These are phyloP conservation scores for Penicillium sp. DNA, from an alignment of 2,329 filamentous ascomycete genomes.

Conservation along the genomic window DNA sequence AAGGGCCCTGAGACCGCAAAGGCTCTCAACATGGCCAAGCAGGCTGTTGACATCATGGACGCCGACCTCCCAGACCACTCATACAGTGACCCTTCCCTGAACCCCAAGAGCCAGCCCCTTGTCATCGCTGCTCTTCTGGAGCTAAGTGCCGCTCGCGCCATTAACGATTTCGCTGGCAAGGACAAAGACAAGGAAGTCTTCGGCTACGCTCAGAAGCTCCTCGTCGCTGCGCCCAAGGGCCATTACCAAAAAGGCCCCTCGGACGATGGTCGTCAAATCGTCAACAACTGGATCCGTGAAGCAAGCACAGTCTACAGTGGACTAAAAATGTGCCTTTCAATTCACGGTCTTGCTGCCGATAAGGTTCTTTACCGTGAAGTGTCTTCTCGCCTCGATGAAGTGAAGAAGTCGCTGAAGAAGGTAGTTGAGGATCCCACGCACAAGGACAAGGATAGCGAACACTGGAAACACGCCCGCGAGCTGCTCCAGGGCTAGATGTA, in stretches of 20 bases:
- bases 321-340: slow-evolving; percentile 39
- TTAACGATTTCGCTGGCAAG: slow-evolving; percentile 36
- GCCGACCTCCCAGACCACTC: slow-evolving; percentile 28
- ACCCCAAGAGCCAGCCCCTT: slow-evolving; percentile 41
- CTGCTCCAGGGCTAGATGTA: not conserved
- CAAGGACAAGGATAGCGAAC: not conserved
- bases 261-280: slow-evolving; percentile 14
- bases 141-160: slow-evolving; percentile 44
- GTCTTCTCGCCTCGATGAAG: slow-evolving; percentile 32
- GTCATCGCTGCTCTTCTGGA: slow-evolving; percentile 47
- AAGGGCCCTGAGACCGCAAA: slow-evolving; percentile 30
- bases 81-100: slow-evolving; percentile 19
- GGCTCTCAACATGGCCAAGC: slow-evolving; percentile 34
- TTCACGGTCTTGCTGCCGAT: slow-evolving; percentile 31
- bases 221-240: slow-evolving; percentile 32
- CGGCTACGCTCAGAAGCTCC: slow-evolving; percentile 39
- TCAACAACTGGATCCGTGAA: slow-evolving; percentile 26
- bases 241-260: slow-evolving; percentile 19
- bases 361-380: slow-evolving; percentile 24
- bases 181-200: slow-evolving; percentile 42
- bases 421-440: slow-evolving; percentile 1
- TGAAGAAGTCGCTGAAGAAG: slow-evolving; percentile 40
- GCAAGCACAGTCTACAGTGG: slow-evolving; percentile 41
- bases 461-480: not conserved
- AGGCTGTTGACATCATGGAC: slow-evolving; percentile 38